Conservation (phyloP, 2,329 filamentous ascomycete genomes). For the Plectosphaerella plurivora region DNA sequence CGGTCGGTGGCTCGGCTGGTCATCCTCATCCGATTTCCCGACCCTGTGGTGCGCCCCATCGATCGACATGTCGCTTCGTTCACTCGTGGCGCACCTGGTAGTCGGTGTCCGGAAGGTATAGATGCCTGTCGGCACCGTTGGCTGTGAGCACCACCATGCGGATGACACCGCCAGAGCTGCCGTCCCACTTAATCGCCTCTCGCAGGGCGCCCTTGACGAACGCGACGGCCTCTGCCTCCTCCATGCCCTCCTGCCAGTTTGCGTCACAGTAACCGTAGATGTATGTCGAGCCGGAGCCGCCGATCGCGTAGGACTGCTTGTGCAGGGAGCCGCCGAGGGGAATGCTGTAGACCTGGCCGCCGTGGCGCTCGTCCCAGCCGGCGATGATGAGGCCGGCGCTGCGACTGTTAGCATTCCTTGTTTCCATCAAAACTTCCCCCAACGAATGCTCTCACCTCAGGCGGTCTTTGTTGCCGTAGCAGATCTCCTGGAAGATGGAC, state of each 20-base stretch:
- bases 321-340: constrained; percentile 94
- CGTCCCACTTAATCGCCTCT: constrained; percentile 99
- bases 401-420: background rate
- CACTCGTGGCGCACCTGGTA: constrained; percentile 71
- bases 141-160: constrained; percentile 94
- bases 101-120: constrained; percentile 90
- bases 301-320: constrained; percentile 94
- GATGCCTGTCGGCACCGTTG: constrained; percentile 83
- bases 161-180: constrained; percentile 96
- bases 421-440: too few species aligned
- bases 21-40: too few species aligned
- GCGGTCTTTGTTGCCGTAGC: constrained; percentile 94
- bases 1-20: too few species aligned
- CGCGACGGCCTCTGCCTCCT: constrained; percentile 79
- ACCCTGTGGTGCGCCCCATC: too few species aligned
- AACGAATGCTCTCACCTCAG: constrained; percentile 76
- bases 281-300: constrained; percentile 95
- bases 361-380: constrained; percentile 93
- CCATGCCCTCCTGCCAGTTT: constrained; percentile 94
- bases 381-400: constrained; percentile 97
- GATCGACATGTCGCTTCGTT: constrained; percentile 8
- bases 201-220: constrained; percentile 90
- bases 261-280: constrained; percentile 99
- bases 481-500: constrained; percentile 95
- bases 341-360: constrained; percentile 96